A percentile compares a stretch with the other conserved stretches of the same genome.
Evolutionary conservation across 2,329 filamentous ascomycete genomes (phyloP).

Genomic region (Colletotrichum agaves): DNA sequence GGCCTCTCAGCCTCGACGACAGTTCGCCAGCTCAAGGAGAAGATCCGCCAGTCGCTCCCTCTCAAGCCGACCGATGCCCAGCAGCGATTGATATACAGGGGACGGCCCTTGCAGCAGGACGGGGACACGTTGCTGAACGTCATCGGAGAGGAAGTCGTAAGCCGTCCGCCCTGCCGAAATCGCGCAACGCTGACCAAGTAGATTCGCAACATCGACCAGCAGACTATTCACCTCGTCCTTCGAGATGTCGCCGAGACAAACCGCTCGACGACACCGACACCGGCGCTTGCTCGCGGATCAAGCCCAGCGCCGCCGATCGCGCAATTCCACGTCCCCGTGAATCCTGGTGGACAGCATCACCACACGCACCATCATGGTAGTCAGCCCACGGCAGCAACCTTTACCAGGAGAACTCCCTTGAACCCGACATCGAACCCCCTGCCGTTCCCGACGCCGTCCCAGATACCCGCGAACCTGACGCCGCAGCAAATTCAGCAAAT

Average conservation of each 20-base stretch:
- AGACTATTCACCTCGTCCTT: constrained; percentile 66
- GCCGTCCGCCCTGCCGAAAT: constrained; percentile 39
- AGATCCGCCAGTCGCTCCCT: constrained; percentile 63
- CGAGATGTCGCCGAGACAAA: constrained; percentile 51
- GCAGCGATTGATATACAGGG: constrained; percentile 70
- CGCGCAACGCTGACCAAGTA: constrained; percentile 23
- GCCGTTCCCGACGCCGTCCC: constrained; percentile 46
- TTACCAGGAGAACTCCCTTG: constrained; percentile 45
- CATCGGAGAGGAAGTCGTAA: constrained; percentile 65
- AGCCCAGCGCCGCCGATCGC: constrained; percentile 40
- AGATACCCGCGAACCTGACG: constrained; percentile 40
- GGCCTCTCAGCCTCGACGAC: constrained; percentile 62
- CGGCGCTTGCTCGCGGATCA: constrained; percentile 39
- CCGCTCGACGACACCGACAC: constrained; percentile 40
- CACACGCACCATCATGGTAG: constrained; percentile 41
- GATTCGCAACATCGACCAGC: constrained; percentile 48
- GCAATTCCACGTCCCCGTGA: constrained; percentile 30
- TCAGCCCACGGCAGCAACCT: constrained; percentile 43
- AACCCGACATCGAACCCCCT: constrained; percentile 43
- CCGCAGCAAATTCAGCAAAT: constrained; percentile 39
- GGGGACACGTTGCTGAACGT: constrained; percentile 66
- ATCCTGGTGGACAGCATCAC: constrained; percentile 41
- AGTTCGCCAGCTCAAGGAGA: constrained; percentile 67
- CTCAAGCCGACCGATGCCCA: constrained; percentile 63
- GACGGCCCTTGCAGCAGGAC: constrained; percentile 65